Base-by-base conservation (phyloP, 75 land plant species). In the Larix kaempferi region DNA sequence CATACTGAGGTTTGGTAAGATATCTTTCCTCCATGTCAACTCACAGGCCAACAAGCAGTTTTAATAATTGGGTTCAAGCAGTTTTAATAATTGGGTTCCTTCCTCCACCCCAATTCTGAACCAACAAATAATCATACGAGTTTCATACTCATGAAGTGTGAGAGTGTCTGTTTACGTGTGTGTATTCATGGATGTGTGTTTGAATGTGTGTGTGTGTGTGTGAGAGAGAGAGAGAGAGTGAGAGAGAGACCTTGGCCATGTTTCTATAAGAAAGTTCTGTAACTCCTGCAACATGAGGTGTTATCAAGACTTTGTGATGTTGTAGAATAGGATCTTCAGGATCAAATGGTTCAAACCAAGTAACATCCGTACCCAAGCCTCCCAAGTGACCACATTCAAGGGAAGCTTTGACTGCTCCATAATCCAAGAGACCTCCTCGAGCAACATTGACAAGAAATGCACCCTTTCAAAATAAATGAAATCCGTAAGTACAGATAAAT, bases 221-320 rank as follows among this genome's bases (percentile, higher is more conserved):
- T n/a, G n/a, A n/a, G n/a, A n/a, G 17, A 22, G 59, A 57, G 57
- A 33, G 60, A 27, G 56, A 39, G 56, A 27, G 74, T 11, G 60
- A 60, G 59, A 55, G 55, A 72, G 56, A 23, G 76, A 96, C 99
- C 95, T 96, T 87, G 26, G 94, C 97, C 97, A 94, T 96, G 57
- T 85, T 90, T 80, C 90, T 79, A 76, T 94, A 96, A 10, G 97
- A 87, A 76, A 82, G 54, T 57, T 94, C 92, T 10, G 98, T 94
- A 21, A 96, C 98, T 10, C 99, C 99, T 6, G 90, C 99, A 87
- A 96, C 74, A 86, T 96, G 99, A 60, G 99, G 99, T 23, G 99
- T 96, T 67, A 94, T 81, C 8, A 96, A 2, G 10, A 96, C 98
- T 86, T 94, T 96, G 6, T 86, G 85, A 80, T 85, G 85, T 75